Conservation (phyloP, 371 early-diverging fungal genomes). For the Apophysomyces variabilis region DNA sequence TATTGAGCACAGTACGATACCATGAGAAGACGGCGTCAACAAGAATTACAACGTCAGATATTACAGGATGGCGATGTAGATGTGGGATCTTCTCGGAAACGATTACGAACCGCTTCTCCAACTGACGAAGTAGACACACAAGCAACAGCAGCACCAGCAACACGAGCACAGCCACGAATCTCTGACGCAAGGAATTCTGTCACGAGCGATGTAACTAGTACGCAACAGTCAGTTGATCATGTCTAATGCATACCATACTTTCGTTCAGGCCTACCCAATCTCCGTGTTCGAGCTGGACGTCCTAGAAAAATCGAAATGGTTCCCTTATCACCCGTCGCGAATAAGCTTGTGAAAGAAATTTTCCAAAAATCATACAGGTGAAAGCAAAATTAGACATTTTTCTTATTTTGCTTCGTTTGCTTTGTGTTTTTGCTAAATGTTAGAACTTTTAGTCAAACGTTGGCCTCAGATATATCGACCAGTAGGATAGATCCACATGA, state of each 20-base stretch:
- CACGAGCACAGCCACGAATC: not conserved
- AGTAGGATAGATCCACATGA: not conserved
- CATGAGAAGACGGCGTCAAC: slow-evolving; percentile 7
- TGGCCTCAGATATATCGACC: not conserved
- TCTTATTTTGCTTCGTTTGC: too few species aligned
- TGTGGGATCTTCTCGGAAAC: not conserved
- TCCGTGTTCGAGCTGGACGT: not conserved
- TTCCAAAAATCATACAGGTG: not conserved
- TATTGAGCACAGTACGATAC: not conserved
- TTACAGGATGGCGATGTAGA: not conserved
- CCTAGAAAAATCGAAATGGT: not conserved
- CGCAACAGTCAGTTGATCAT: not conserved
- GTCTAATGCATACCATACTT: not conserved
- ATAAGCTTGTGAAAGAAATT: slow-evolving; percentile 74
- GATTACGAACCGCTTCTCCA: not conserved
- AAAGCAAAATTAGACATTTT: not conserved
- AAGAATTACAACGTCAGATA: slow-evolving; percentile 2
- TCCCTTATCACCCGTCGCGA: slow-evolving; percentile 81
- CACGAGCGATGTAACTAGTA: not conserved
- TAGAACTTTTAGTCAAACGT: not conserved
- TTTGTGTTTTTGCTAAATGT: not conserved
- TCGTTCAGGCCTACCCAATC: not conserved
- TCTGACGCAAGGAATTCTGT: not conserved
- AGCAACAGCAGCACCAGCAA: not conserved
- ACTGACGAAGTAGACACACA: not conserved